Evolutionary conservation across 2,329 filamentous ascomycete species (phyloP), one percentile per base, ranked within the genome.

Genomic region (Exophiala aquamarina): DNA sequence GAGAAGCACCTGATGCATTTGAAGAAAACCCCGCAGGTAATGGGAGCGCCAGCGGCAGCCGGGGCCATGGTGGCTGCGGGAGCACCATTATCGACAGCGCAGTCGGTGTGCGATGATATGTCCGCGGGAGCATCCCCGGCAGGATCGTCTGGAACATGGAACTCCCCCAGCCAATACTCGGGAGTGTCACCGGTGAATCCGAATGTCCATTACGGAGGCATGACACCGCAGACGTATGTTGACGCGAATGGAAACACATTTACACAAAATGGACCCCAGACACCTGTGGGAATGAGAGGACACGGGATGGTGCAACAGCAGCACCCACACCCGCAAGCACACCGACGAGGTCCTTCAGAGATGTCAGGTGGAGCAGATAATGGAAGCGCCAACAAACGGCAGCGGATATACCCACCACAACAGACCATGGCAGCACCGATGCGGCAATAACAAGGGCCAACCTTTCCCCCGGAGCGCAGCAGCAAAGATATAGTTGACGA

Each of bases 1-100:
- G 88, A 93, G 67, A 94, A 92, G 63, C 89, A 96, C 63, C 75
- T 97, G 40, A 78, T 82, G n/a, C 86, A 90, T 63, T 76, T 95
- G 51, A 84, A 94, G 63, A 89, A 89, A 62, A 79, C 77, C 66
- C 44, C 73, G 68, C 56, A 76, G 70, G 75, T 77, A 6, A 76
- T 81, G 65, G 77, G 77, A n/a, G 70, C 72, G 2, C 71, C 75
- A 13, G 47, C 58, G 8, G 56, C 67, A 15, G 58, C 66, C 14
- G 50, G 32, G 2, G 34, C 47, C 6, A 50, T 50, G 20, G 60
- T 65, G 3, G 71, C 75, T 21, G 69, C 74, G 2, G 71, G 78
- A 50, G 60, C 71, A 17, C 73, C 80, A 44, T 73, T 69, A 29
- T 78, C 75, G 4, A 70, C 71, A 7, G 70, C 75, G 15, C 78